Conservation (phyloP, 2,329 filamentous ascomycete genomes). For the Fusarium phyllophilum region DNA sequence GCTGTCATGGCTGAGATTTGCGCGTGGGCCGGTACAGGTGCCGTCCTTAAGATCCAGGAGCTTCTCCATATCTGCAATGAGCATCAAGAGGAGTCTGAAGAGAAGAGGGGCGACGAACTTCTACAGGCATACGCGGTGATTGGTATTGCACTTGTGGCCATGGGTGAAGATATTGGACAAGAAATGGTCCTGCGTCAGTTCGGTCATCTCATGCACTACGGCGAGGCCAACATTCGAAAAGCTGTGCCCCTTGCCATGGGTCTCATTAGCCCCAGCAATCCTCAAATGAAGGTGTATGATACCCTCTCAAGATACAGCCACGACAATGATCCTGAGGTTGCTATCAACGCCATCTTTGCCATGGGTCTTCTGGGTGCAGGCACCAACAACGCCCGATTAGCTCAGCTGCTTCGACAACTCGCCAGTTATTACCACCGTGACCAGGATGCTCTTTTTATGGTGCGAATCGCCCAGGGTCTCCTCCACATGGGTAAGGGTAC, state of each 20-base stretch:
- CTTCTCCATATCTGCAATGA: conserved; percentile 98
- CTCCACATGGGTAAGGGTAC: conserved; percentile 99
- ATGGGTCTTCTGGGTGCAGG: conserved; percentile 98
- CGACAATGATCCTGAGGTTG: conserved; percentile 98
- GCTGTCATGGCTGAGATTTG: conserved; percentile 95
- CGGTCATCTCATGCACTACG: conserved; percentile 98
- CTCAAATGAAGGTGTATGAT: conserved; percentile 99
- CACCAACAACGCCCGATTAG: conserved; percentile 96
- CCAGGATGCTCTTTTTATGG: conserved; percentile 97
- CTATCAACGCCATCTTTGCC: conserved; percentile 97
- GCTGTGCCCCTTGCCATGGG: conserved; percentile 97
- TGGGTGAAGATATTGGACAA: conserved; percentile 98
- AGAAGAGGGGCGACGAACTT: conserved; percentile 94
- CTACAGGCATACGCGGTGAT: conserved; percentile 96
- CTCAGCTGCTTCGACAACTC: conserved; percentile 91
- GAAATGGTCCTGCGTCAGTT: conserved; percentile 99
- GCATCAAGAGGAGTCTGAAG: conserved; percentile 91
- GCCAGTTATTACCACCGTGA: conserved; percentile 99
- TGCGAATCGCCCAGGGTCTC: conserved; percentile 95
- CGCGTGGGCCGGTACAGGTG: conserved; percentile 96
- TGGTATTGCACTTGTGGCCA: conserved; percentile 91
- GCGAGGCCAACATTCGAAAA: conserved; percentile 95
- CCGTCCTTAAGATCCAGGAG: conserved; percentile 96
- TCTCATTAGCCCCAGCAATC: conserved; percentile 95
- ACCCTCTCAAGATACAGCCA: conserved; percentile 97